Percentiles rank a stretch among this genome's conserved stretches.
These are phyloP conservation scores for Talaromyces sp. DNA, from an alignment of 2,329 filamentous ascomycete species.

Conservation along the genomic window DNA sequence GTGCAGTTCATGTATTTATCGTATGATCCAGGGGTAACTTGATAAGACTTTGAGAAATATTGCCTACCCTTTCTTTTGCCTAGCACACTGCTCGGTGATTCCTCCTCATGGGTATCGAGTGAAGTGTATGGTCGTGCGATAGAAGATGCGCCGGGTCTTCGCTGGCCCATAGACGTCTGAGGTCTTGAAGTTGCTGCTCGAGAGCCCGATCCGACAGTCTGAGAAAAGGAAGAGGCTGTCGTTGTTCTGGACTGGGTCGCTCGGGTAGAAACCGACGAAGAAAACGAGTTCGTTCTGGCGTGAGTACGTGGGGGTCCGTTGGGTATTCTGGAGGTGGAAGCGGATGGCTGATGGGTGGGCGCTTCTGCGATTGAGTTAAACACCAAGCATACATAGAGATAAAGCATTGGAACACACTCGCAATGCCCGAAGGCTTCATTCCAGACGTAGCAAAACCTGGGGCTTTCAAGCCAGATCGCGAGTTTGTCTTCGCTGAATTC, in stretches of 20 bases:
- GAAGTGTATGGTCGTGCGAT: conserved; percentile 42
- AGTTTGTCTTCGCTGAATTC: conserved; percentile 53
- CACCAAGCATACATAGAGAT: neutral
- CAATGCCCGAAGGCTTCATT: conserved; percentile 22
- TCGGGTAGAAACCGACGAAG: conserved; percentile 37
- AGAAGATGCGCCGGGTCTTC: conserved; percentile 46
- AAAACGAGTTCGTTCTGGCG: conserved; percentile 35
- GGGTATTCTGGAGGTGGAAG: conserved; percentile 29
- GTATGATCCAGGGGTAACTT: conserved; percentile 22
- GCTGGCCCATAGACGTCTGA: conserved; percentile 52
- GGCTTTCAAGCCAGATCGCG: conserved; percentile 45
- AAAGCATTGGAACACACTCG: conserved; percentile 4
- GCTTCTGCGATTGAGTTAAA: conserved; percentile 13
- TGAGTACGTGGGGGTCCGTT: conserved; percentile 42
- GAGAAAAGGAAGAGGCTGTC: conserved; percentile 52
- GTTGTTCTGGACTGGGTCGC: conserved; percentile 42
- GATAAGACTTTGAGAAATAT: conserved; percentile 20
- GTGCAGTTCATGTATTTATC: conserved; percentile 25
- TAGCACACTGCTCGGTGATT: conserved; percentile 33
- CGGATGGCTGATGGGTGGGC: conserved; percentile 21
- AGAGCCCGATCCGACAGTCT: conserved; percentile 54
- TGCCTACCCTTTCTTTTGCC: conserved; percentile 54
- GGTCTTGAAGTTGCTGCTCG: conserved; percentile 52
- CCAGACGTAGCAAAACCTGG: conserved; percentile 50
- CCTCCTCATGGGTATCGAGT: conserved; percentile 41